Conservation (phyloP, 2,329 filamentous ascomycete genomes). For the Diaporthe destruens region DNA sequence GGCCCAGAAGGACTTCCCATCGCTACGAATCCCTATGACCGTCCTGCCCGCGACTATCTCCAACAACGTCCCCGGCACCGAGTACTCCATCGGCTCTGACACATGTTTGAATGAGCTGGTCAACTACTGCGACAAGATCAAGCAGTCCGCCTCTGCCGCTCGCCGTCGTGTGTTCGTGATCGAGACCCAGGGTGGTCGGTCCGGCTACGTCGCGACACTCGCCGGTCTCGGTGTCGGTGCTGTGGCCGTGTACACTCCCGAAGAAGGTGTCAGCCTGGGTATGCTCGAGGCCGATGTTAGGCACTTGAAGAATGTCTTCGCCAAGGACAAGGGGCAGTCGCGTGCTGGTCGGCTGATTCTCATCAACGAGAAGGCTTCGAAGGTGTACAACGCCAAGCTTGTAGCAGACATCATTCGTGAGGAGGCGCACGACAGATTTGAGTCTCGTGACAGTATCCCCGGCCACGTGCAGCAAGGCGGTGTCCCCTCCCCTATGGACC, state of each 20-base stretch:
- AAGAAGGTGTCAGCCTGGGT: conserved; percentile 93
- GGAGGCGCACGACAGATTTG: conserved; percentile 91
- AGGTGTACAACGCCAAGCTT: conserved; percentile 90
- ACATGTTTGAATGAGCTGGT: conserved; percentile 97
- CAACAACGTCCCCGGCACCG: conserved; percentile 97
- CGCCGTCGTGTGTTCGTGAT: conserved; percentile 96
- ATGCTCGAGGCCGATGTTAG: conserved; percentile 94
- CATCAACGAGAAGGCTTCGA: conserved; percentile 94
- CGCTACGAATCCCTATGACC: conserved; percentile 92
- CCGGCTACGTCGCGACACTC: conserved; percentile 92
- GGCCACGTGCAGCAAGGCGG: conserved; percentile 96
- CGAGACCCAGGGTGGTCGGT: conserved; percentile 95
- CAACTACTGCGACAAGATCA: conserved; percentile 96
- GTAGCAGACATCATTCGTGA: conserved; percentile 97
- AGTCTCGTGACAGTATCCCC: conserved; percentile 90
- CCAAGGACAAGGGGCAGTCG: conserved; percentile 86
- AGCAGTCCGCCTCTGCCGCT: conserved; percentile 94
- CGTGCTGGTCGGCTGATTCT: conserved; percentile 94
- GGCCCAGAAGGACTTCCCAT: conserved; percentile 81
- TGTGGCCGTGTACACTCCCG: conserved; percentile 93
- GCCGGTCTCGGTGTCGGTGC: conserved; percentile 93
- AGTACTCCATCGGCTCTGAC: conserved; percentile 96
- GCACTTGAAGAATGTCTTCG: conserved; percentile 87
- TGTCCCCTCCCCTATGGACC: conserved; percentile 94
- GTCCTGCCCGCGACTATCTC: conserved; percentile 96